phyloP scores from a whole-genome alignment of 345 rosid genomes.

The Sisymbrium irio region DNA sequence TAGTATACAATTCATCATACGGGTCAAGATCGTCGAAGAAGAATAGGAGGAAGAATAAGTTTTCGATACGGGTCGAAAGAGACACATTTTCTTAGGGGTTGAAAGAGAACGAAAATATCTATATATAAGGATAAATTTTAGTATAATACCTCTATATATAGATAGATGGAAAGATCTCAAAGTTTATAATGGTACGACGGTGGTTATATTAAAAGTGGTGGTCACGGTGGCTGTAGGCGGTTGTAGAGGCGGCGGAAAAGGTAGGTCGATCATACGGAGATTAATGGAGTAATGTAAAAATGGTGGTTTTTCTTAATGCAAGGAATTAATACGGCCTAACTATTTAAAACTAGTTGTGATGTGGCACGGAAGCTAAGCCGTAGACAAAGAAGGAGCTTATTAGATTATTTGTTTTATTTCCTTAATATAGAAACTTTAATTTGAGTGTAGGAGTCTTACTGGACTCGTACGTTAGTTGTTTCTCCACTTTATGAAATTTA shows the following conservation, averaged over 20 bases:
- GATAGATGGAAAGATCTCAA: neutral
- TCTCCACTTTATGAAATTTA: neutral
- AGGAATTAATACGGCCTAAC: constrained; percentile 3
- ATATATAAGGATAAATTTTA: neutral
- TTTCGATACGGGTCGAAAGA: constrained; percentile 33
- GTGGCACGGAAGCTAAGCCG: constrained; percentile 11
- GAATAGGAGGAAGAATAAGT: constrained; percentile 31
- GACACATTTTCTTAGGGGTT: constrained; percentile 34
- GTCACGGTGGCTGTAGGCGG: constrained; percentile 16
- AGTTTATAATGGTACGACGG: neutral
- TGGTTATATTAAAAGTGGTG: constrained; percentile 8
- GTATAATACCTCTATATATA: neutral
- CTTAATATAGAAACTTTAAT: neutral
- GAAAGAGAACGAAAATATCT: neutral
- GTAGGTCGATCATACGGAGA: constrained; percentile 1
- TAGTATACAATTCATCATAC: constrained; percentile 39
- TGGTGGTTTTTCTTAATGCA: neutral
- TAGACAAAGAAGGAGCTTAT: neutral
- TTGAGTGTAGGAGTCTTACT: constrained; percentile 12
- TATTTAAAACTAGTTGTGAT: neutral
- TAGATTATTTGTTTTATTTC: neutral
- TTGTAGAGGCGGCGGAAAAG: constrained; percentile 15
- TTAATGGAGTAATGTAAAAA: neutral
- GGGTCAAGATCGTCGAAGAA: constrained; percentile 8
- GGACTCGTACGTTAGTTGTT: constrained; percentile 16